These are phyloP conservation scores for Saccharomyces paradoxus DNA, from an alignment of 805 yeast species.

Conservation along the genomic window DNA sequence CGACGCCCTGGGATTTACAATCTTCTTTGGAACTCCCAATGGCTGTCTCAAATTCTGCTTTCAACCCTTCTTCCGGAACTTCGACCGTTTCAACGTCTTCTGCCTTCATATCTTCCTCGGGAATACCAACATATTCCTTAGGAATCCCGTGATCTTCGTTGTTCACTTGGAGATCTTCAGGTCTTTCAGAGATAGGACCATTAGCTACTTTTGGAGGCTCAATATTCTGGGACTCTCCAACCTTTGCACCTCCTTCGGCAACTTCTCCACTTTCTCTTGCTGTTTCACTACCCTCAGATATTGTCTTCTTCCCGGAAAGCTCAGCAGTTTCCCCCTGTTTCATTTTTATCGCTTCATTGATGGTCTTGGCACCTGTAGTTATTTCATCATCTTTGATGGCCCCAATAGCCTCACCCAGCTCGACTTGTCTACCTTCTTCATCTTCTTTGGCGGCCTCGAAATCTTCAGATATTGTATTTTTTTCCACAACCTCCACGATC, in stretches of 20 bases:
- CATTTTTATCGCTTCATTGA: constrained; percentile 2
- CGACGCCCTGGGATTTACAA: background rate
- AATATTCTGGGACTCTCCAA: background rate
- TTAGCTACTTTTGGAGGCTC: constrained; percentile 5
- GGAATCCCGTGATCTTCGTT: background rate
- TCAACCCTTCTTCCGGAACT: background rate
- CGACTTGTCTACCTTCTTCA: background rate
- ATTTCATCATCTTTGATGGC: background rate
- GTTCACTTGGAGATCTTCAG: background rate
- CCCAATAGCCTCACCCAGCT: background rate
- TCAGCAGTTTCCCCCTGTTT: constrained; percentile 3
- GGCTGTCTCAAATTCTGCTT: background rate
- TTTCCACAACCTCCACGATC: background rate
- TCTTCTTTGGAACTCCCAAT: background rate
- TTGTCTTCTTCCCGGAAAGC: background rate
- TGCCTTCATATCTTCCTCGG: background rate
- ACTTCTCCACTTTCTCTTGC: constrained; percentile 4
- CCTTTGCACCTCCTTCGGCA: background rate
- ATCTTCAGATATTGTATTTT: background rate
- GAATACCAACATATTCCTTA: background rate
- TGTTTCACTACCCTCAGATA: background rate
- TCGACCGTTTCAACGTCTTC: background rate
- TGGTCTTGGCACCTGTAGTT: constrained; percentile 3
- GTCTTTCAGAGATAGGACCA: background rate
- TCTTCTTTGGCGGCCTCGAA: background rate